Percentiles rank a stretch among this genome's conserved stretches.
phyloP scores from a whole-genome alignment of 2,329 filamentous ascomycete species.

The Delphinella strobiligena region DNA sequence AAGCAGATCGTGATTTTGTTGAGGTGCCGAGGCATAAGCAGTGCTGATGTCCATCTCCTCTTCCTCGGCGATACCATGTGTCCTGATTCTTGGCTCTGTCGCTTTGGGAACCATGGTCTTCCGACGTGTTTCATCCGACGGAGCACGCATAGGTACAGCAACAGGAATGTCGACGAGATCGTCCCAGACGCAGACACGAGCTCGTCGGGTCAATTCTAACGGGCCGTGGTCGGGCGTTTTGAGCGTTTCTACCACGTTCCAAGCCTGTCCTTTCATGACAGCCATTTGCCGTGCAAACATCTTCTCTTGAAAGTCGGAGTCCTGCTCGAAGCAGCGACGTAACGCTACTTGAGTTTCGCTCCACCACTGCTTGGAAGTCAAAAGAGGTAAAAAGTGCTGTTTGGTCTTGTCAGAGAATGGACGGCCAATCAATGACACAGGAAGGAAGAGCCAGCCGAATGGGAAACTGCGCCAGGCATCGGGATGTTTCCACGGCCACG shows the following conservation, averaged over 20 bases:
- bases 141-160: slow-evolving; percentile 75
- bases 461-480: slow-evolving; percentile 89
- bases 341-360: slow-evolving; percentile 81
- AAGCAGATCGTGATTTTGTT: slow-evolving; percentile 52
- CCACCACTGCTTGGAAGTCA: slow-evolving; percentile 96
- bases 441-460: slow-evolving; percentile 96
- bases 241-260: slow-evolving; percentile 96
- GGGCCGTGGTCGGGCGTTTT: slow-evolving; percentile 89
- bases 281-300: slow-evolving; percentile 99
- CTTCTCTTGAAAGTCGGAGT: slow-evolving; percentile 92
- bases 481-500: slow-evolving; percentile 98
- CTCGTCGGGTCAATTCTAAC: slow-evolving; percentile 78
- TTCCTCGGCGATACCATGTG: slow-evolving; percentile 40
- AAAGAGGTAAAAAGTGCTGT: slow-evolving; percentile 86
- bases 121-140: slow-evolving; percentile 72
- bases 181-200: slow-evolving; percentile 94
- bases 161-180: slow-evolving; percentile 93
- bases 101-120: slow-evolving; percentile 27
- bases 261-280: slow-evolving; percentile 98
- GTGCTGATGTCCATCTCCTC: slow-evolving; percentile 90
- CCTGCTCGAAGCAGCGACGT: slow-evolving; percentile 77
- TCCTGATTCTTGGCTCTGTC: slow-evolving; percentile 7
- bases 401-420: slow-evolving; percentile 91
- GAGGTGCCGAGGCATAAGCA: slow-evolving; percentile 46
- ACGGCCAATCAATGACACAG: slow-evolving; percentile 88